Conservation (phyloP, 805 yeast species). For the Lipomyces sp. region DNA sequence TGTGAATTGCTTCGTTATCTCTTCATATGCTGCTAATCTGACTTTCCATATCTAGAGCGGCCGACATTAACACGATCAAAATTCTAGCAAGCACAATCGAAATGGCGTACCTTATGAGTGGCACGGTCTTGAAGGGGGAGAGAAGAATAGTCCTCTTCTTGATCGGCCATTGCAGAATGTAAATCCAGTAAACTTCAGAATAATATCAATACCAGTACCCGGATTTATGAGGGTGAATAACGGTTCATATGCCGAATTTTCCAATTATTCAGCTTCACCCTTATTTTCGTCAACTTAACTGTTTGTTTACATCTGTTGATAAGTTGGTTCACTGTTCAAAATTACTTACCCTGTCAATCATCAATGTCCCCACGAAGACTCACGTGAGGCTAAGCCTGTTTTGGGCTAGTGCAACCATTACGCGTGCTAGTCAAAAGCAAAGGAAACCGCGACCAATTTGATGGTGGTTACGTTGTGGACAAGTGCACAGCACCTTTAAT, state of each 20-base stretch:
- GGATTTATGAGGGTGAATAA: neutral
- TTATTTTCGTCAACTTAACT: neutral
- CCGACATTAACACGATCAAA: conserved; percentile 9
- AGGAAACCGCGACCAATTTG: neutral
- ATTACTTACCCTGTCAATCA: neutral
- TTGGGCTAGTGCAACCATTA: neutral
- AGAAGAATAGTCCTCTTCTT: conserved; percentile 63
- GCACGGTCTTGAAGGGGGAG: conserved; percentile 71
- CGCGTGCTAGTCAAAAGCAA: neutral
- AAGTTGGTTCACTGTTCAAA: neutral
- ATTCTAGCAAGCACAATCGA: neutral
- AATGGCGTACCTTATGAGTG: conserved; percentile 58
- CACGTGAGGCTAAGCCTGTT: neutral
- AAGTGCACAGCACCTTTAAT: neutral
- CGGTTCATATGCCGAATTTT: neutral
- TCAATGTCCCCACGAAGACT: neutral
- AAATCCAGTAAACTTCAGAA: neutral
- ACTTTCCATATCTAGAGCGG: conserved; percentile 71
- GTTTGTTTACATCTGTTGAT: conserved; percentile 24
- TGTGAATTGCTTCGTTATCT: conserved; percentile 57
- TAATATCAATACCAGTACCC: neutral
- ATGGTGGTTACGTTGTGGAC: neutral
- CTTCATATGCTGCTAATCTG: conserved; percentile 78
- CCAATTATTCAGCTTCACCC: neutral
- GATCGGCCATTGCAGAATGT: conserved; percentile 45